Conservation (phyloP, 2,329 filamentous ascomycete species). For the Magnaporthiopsis poae region DNA sequence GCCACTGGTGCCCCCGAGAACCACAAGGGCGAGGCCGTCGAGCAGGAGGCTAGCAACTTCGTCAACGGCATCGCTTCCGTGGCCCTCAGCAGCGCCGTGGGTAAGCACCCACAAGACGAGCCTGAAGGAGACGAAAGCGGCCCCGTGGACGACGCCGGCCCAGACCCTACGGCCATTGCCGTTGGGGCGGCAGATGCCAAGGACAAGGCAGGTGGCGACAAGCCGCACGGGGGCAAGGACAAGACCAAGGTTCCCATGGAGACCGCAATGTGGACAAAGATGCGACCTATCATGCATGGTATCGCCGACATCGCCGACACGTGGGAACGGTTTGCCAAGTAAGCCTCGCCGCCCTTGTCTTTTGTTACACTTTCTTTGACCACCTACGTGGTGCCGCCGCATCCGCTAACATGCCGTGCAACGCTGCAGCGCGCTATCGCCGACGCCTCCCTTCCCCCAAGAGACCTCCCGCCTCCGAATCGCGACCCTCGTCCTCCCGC, state of each 20-base stretch:
- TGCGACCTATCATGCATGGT: slow-evolving; percentile 59
- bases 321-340: slow-evolving; percentile 41
- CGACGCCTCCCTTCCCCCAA: slow-evolving; percentile 51
- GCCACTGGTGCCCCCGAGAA: slow-evolving; percentile 75
- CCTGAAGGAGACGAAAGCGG: slow-evolving; percentile 25
- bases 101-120: slow-evolving; percentile 58
- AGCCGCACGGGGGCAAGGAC: slow-evolving; percentile 47
- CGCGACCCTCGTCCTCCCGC: slow-evolving; percentile 39
- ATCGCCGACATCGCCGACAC: slow-evolving; percentile 39
- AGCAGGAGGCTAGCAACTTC: slow-evolving; percentile 73
- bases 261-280: slow-evolving; percentile 65
- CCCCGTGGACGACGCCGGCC: slow-evolving; percentile 24
- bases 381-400: too few relatives aligned
- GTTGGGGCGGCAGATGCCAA: slow-evolving; percentile 30
- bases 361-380: too few relatives aligned
- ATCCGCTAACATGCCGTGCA: slow-evolving; percentile 11
- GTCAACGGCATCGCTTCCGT: slow-evolving; percentile 64
- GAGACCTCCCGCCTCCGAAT: slow-evolving; percentile 44
- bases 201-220: slow-evolving; percentile 35
- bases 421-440: slow-evolving; percentile 43
- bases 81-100: slow-evolving; percentile 63
- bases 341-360: slow-evolving; percentile 8
- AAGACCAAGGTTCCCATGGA: slow-evolving; percentile 73
- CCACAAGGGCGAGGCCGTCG: slow-evolving; percentile 72
- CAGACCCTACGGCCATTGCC: slow-evolving; percentile 28